phyloP scores from a whole-genome alignment of 176 grass and related monocot species.

The Juncus inflexus region DNA sequence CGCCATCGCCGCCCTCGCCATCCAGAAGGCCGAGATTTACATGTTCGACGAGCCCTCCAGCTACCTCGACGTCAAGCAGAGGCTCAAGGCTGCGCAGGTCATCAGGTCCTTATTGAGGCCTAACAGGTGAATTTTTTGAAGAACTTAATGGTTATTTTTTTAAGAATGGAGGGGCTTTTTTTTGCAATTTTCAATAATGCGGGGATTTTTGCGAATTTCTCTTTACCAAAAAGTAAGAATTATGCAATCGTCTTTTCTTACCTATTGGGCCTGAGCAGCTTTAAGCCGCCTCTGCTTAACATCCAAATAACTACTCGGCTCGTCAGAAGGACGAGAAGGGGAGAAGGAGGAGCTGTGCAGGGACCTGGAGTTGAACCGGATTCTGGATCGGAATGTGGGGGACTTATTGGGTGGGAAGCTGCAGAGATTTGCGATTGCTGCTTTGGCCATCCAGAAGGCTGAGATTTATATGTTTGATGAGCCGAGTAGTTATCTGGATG shows the following conservation, averaged over 20 bases:
- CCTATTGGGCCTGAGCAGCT: slow-evolving; percentile 40
- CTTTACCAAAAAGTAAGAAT: no score
- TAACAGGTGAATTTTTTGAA: slow-evolving; percentile 29
- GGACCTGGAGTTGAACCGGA: slow-evolving; percentile 58
- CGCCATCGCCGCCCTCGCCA: slow-evolving; percentile 55
- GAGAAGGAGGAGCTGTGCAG: slow-evolving; percentile 44
- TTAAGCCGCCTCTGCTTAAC: slow-evolving; percentile 51
- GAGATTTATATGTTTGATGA: slow-evolving; percentile 77
- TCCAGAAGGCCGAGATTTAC: slow-evolving; percentile 60
- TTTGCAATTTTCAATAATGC: no score
- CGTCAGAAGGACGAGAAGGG: slow-evolving; percentile 43
- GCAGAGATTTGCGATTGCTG: slow-evolving; percentile 78
- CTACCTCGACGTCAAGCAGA: slow-evolving; percentile 55
- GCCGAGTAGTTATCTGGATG: slow-evolving; percentile 58
- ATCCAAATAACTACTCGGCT: slow-evolving; percentile 27
- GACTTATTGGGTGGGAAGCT: slow-evolving; percentile 79
- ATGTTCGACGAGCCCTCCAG: slow-evolving; percentile 73
- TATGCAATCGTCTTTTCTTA: slow-evolving; percentile 3
- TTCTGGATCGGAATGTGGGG: slow-evolving; percentile 55
- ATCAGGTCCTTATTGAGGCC: slow-evolving; percentile 41
- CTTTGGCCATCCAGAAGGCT: slow-evolving; percentile 48
- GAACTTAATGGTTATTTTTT: no score
- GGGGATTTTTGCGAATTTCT: no score
- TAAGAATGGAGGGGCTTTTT: no score
- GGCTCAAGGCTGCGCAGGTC: slow-evolving; percentile 49